Evolutionary conservation across 2,329 filamentous ascomycete genomes (phyloP), one percentile per base, ranked within the genome.

Genomic region (Botrytis fragariae): DNA sequence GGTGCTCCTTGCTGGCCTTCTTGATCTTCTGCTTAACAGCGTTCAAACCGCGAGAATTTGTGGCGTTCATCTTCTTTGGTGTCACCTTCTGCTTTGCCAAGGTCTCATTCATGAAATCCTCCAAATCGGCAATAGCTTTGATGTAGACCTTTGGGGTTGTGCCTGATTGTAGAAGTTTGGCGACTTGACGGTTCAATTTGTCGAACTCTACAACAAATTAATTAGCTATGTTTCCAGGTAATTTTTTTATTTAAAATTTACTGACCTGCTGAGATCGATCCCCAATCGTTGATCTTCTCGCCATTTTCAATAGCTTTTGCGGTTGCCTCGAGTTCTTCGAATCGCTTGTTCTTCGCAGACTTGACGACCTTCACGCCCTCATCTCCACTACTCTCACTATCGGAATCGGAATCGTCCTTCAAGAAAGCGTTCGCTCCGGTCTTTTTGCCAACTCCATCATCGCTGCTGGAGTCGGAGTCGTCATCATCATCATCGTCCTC

Each of bases 11-110:
- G 88, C 95, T 97, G 85, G 95, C 95, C 89, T 98, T 98, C 90
- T 95, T 95, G 86, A 99, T 94, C 85, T 95, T 95, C 84, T 99
- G 96, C 86, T 98, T 97, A 81, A 98, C 93, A 76, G 95, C 94
- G 83, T 98, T 99, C 81, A 99, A 89, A 80, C 95, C 94, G 84
- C 94, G 93, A 77, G 94, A 92, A 82, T 95, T 97, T 81, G 92
- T 96, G 75, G 95, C 94, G 85, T 97, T 99, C 95, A 98, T 97
- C 89, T 98, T 98, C 90, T 98, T 98, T 76, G 92, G 90, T 3
- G 93, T 93, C 78, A 97, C 93, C 87, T 99, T 99, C 82, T 97
- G 93, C 88, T 98, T 98, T 80, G 94, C 90, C 77, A 97, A 89
- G 37, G 95, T 91, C 86, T 99, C 97, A 82, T 95, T 95, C 88